Evolutionary conservation across 1,139 yeast species (phyloP), one percentile per base, ranked within the genome.

Genomic region (Arxiozyma telluris): DNA sequence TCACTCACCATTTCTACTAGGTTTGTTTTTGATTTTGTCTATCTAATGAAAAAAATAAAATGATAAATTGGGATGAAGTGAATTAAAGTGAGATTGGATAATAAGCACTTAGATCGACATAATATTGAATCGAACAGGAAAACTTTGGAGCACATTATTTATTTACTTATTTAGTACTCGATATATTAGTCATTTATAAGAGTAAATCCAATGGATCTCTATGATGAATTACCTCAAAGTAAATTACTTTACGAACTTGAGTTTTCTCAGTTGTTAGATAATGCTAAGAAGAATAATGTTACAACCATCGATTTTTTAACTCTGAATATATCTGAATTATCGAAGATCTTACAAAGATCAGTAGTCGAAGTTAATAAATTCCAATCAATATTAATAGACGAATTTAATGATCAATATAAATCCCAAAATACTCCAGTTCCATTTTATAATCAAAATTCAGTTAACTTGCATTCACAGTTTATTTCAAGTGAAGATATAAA

Each of bases 291-390:
- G 6, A 56, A 62, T 47, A 60, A 65, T 25, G 64, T 79, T 7
- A 66, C 76, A 0, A 69, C 76, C 0, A 59, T 73, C 4, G 82
- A 79, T 54, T 64, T 80, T 25, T 60, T 78, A 18, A 64, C 77
- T 1, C 64, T 74, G 20, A 64, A 73, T 2, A 62, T 73, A 1
- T 56, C 62, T 3, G 76, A 72, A 42, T 62, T 83, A 25, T 72
- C 84, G 15, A 73, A 72, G 53, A 61, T 71, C 44, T 57, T 79
- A n/a, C 74, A 75, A 41, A 70, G 83, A 52, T 76, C 84, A 8
- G 66, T 75, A 22, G 69, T 71, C 50, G 86, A 81, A 59, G 67
- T 82, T 2, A 66, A 72, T 27, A 67, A 70, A 22, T 81, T 80
- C 54, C 67, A 76, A 43, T 62, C 66, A 34, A 57, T 61, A 4